Evolutionary conservation across 2,329 filamentous ascomycete genomes (phyloP), one percentile per base, ranked within the genome.

Genomic region (Gnomoniopsis sp.): DNA sequence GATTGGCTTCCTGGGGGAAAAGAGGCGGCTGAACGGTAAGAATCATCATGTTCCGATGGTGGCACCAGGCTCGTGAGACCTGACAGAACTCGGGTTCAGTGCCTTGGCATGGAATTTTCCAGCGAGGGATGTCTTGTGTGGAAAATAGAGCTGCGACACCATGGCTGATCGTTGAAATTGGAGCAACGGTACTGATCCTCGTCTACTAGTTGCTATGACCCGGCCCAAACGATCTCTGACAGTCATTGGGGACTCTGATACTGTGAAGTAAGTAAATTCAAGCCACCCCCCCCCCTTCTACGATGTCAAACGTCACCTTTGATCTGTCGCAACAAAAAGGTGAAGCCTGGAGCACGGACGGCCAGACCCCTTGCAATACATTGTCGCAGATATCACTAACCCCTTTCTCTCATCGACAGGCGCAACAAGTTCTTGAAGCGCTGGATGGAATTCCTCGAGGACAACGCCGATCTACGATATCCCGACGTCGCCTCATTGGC

Each of bases 401-500:
- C 53, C 41, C 46, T 55, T 44, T 48, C 53, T 65, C 66, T 60
- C 58, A 36, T 64, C 63, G 46, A 65, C 67, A 96, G 91, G 74
- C 93, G 93, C 23, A 92, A 90, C 73, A 80, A 80, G 59, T 98
- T 96, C 70, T 80, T 98, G 62, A 92, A 91, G 73, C 81, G 81
- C 62, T 98, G 93, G 95, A 96, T 97, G 90, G 84, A 81, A 11
- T 93, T 89, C 71, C 79, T 98, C 33, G 93, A 98, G 73, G 91
- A 96, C 63, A 79, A 96, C 67, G 89, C 92, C 8, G 93, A 98
- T 75, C 76, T 98, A 65, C 81, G 95, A 69, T 98, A 97, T 74
- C 91, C 93, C 3, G 89, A 95, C 69, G 69, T 86, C 43, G 72
- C 77, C 7, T 72, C 71, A 14, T 63, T 81, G 38, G 60, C 68